Evolutionary conservation across 805 yeast species (phyloP).

Genomic region (Nakazawaea wyomingensis): DNA sequence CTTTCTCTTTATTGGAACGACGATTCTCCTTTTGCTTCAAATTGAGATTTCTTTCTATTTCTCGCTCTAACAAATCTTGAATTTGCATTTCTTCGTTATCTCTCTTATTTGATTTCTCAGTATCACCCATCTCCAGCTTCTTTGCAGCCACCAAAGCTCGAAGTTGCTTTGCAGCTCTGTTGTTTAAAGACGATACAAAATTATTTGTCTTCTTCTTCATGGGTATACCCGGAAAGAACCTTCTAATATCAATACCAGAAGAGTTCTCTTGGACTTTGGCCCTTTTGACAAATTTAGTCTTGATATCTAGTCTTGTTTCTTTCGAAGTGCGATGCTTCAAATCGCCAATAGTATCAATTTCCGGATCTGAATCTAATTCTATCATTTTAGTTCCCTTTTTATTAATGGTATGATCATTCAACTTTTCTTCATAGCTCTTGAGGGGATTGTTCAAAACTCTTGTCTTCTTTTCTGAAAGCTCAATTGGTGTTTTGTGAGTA

Average conservation of each 20-base stretch:
- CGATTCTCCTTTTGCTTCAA: conserved; percentile 12
- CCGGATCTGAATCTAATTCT: conserved; percentile 15
- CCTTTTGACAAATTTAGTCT: conserved; percentile 12
- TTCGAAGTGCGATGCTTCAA: conserved; percentile 14
- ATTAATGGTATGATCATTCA: conserved; percentile 12
- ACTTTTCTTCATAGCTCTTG: conserved; percentile 7
- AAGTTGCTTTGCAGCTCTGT: conserved; percentile 13
- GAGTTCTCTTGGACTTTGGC: not conserved
- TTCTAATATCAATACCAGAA: not conserved
- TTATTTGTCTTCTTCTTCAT: not conserved
- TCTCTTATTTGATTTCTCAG: conserved; percentile 9
- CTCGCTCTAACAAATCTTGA: conserved; percentile 20
- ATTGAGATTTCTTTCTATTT: conserved; percentile 15
- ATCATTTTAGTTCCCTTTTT: conserved; percentile 11
- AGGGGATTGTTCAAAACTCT: conserved; percentile 11
- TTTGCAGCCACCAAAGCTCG: conserved; percentile 15
- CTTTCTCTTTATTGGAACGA: conserved; percentile 13
- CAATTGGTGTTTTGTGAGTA: conserved; percentile 1
- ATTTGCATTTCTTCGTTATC: conserved; percentile 13
- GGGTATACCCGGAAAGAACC: conserved; percentile 8
- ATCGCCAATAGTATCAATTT: conserved; percentile 9
- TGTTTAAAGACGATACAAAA: conserved; percentile 6
- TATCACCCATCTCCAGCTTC: conserved; percentile 13
- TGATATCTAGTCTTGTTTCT: conserved; percentile 14
- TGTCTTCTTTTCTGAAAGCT: not conserved